Evolutionary conservation across 441 rosid species (phyloP), one percentile per base, ranked within the genome.

Genomic region (Breynia disticha): DNA sequence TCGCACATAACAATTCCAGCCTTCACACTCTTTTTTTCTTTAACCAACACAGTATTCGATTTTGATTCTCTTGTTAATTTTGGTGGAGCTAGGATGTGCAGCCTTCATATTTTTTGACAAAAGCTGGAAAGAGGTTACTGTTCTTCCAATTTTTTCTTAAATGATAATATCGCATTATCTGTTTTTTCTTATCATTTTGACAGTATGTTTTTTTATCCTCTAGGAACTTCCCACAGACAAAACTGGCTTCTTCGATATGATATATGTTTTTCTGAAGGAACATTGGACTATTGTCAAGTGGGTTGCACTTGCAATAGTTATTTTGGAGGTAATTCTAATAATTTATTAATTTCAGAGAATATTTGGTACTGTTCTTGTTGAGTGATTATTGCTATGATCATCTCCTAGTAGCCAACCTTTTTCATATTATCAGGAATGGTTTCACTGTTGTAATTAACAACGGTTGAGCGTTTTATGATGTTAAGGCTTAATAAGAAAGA

Each of bases 31-130:
- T 47, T 66, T 63, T 32, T 70, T 79, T 82, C 95, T 83, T 90
- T 90, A 83, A 94, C 66, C 56, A 67, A 62, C 60, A 48, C 57
- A 94, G 99, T 94, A 82, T 72, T 77, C 95, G 16, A 66, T 80
- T 12, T 61, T 94, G 76, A 74, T 94, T 66, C 19, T 90, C 72
- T 69, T 85, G 75, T 69, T 90, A 85, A 94, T 94, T 75, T 75
- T 83, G 84, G 85, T 72, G 50, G 95, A 94, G 71, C 58, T 94
- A 64, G 97, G 95, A 55, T 77, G 80, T 54, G 94, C 94, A 22
- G 97, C 96, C 19, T 83, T 90, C 78, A 72, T 87, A 16, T 87
- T 75, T 87, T 94, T 90, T 14, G 94, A 94, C 70, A 73, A 79
- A 56, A 83, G 74, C 72, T 94, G 97, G 99, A 71, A 79, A 74